Evolutionary conservation across 2,329 filamentous ascomycete genomes (phyloP), one percentile per base, ranked within the genome.

Genomic region (Alternaria conjuncta): DNA sequence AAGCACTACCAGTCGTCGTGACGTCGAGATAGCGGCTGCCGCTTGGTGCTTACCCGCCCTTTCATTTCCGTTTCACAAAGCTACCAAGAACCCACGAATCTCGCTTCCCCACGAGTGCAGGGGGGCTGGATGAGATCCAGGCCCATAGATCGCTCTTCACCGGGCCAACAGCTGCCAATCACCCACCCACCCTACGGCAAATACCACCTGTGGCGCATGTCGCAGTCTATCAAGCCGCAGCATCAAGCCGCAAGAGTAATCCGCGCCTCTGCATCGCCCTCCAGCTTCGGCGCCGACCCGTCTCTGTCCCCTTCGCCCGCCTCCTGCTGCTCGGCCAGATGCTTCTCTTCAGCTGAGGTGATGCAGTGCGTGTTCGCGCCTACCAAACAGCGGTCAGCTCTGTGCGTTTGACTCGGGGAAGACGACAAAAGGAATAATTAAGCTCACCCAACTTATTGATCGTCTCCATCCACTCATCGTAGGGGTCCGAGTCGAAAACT

Each of bases 381-480:
- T 79, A 59, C 25, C 51, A 59, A 64, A 47, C 57, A 55, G 59
- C 66, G 65, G 72, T 77, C 68, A 75, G 72, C 60, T 56, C 20
- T 28, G 41, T 54, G 53, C 57, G 21, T 53, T 45, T 60, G 56
- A 54, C 64, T 51, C 47, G 32, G 53, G 50, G 26, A 43, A 41
- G 41, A 36, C 21, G 25, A 36, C 26, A 20, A 32, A 65, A 54
- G 41, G 44, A 58, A 57, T 49, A 63, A 60, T 46, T 61, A 58
- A 71, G 67, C 74, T 47, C 69, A 78, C 92, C 90, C 51, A 97
- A 84, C 86, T 99, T 99, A 84, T 99, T 98, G 83, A 96, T 93
- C 68, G 96, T 97, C 87, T 98, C 93, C 81, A 95, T 88, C 85
- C 94, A 97, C 81, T 98, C 96, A 68, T 97, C 93, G 73, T 92